Conservation (phyloP, 257 asterid genomes). For the Rubia yunnanensis region DNA sequence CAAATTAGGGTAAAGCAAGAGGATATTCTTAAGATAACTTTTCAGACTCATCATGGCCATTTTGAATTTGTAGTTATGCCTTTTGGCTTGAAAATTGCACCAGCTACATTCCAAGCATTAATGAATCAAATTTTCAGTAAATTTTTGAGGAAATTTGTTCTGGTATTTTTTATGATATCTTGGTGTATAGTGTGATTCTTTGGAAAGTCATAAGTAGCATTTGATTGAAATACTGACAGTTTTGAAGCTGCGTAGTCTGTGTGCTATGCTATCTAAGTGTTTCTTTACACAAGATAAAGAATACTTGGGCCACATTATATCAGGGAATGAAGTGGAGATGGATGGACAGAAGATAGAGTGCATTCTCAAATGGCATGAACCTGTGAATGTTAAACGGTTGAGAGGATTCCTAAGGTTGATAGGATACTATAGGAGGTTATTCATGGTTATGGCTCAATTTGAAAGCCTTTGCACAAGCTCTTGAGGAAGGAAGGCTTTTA, state of each 20-base stretch:
- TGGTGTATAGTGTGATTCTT: not conserved
- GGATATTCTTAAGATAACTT: not conserved
- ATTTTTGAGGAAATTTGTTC: not conserved
- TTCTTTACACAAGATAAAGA: not conserved
- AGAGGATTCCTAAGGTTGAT: not conserved
- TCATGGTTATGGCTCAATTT: not conserved
- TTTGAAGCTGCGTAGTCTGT: not conserved
- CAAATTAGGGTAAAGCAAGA: not conserved
- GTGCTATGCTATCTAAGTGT: not conserved
- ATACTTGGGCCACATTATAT: not conserved
- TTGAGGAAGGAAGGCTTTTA: not conserved
- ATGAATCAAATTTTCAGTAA: not conserved
- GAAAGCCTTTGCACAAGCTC: not conserved
- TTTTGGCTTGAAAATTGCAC: not conserved
- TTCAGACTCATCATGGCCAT: not conserved
- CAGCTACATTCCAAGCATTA: not conserved
- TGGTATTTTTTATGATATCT: not conserved
- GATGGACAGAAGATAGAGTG: not conserved
- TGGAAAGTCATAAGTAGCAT: not conserved
- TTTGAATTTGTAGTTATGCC: not conserved
- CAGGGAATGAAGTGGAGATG: not conserved
- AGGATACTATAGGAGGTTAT: not conserved
- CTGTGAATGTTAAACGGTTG: not conserved
- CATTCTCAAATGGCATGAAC: not conserved
- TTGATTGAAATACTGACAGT: not conserved